These are phyloP conservation scores for Stenogyne calaminthoides DNA, from an alignment of 305 asterid species.

Conservation along the genomic window DNA sequence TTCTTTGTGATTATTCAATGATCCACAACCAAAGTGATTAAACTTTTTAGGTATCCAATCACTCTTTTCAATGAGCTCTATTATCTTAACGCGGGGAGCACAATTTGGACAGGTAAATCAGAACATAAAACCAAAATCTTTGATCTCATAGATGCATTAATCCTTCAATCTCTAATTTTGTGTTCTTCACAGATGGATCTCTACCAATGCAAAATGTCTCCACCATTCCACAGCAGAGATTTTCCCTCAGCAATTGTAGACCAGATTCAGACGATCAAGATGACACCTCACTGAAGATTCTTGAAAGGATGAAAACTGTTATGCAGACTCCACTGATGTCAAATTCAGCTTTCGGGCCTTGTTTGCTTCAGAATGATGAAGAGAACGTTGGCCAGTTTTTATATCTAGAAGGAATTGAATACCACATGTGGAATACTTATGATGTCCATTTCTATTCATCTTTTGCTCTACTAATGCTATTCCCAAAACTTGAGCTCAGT, in stretches of 20 bases:
- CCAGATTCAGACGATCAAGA: constrained; percentile 32
- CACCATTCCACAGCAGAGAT: constrained; percentile 43
- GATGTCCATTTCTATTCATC: constrained; percentile 88
- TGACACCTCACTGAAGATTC: constrained; percentile 55
- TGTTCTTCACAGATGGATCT: constrained; percentile 60
- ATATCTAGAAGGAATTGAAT: constrained; percentile 81
- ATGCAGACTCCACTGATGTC: constrained; percentile 47
- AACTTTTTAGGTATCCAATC: constrained; percentile 52
- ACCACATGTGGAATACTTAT: constrained; percentile 80
- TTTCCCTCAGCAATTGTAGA: constrained; percentile 48
- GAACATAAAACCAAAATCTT: neutral
- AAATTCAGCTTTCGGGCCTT: constrained; percentile 65
- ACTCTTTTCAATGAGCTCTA: constrained; percentile 88
- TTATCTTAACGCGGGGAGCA: constrained; percentile 75
- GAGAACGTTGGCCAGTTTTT: constrained; percentile 80
- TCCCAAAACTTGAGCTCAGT: constrained; percentile 77
- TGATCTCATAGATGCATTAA: neutral
- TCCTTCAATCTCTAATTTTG: constrained; percentile 19
- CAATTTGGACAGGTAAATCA: constrained; percentile 79
- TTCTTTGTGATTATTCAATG: constrained; percentile 10
- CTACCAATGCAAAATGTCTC: constrained; percentile 57
- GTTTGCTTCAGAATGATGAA: constrained; percentile 59
- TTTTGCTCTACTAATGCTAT: constrained; percentile 60
- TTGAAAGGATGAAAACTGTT: constrained; percentile 58
- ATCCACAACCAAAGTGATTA: neutral